Base-by-base conservation (phyloP, 176 grass and related monocot species). In the Aegilops longissima region DNA sequence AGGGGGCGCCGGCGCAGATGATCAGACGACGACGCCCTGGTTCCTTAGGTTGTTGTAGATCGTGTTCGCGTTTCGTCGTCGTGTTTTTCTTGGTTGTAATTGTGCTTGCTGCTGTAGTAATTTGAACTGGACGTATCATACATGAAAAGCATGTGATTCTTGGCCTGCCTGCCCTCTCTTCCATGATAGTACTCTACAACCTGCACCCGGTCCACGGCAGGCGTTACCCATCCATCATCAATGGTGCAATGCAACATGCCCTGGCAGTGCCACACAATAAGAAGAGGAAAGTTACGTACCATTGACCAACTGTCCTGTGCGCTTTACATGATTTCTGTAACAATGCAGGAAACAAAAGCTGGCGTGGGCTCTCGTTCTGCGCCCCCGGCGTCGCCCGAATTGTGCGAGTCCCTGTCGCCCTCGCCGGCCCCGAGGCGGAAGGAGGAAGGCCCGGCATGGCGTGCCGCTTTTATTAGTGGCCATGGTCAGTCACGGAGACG, bases 71-170 rank as follows among this genome's bases (percentile, higher is more conserved):
- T 76, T 87, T 76, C 58, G 23, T 18, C 14, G 13, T 84, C 23
- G 21, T 85, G 71, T 73, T 47, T 31, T 56, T 39, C 34, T 59
- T 63, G 66, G 59, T 80, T 83, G 79, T 92, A 78, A 80, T 78
- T 80, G 66, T 89, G 83, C 59, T 88, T 88, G 72, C 13, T 80
- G 69, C 4, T 82, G 83, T 86, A 70, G 83, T 69, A 74, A 3
- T 18, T 65, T 71, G 81, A 84, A 93, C 40, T 90, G 85, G 70
- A 87, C 80, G 67, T 80, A 87, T 14, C 44, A 36, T 40, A 74
- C 3, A 75, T 30, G 25, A 14, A 63, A 87, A 80, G 59, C 79
- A 89, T 86, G 75, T 84, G 72, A 83, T 73, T 83, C 44, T 61
- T 68, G 86, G 58, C 42, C 23, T 75, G 71, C 39, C 39, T 1